Evolutionary conservation across 2,329 filamentous ascomycete species (phyloP), one percentile per base, ranked within the genome.

Genomic region (Cladosporium sp.): DNA sequence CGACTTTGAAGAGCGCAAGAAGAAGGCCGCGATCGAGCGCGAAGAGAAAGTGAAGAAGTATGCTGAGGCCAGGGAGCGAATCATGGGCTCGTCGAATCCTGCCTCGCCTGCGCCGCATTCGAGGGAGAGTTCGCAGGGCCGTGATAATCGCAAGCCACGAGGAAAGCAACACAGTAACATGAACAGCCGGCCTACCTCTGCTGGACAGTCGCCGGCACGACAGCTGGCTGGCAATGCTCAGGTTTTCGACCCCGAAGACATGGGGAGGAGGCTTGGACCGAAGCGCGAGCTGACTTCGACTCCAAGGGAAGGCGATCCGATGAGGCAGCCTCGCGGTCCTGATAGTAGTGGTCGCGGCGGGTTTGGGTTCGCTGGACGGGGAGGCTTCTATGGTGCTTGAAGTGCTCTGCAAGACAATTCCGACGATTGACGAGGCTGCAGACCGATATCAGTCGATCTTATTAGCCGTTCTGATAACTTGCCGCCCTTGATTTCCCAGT

Each of bases 31-130:
- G 65, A 78, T 80, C 42, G 88, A 95, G 59, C 80, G 83, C 8
- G 90, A 94, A 63, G 90, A 95, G 71, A 95, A 93, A 72, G 87
- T 95, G 72, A 83, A 83, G 50, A 86, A 86, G 53, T 96, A 96
- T 66, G 87, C 94, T 54, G 90, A 95, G 71, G 88, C 84, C 5
- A 79, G 92, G 25, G 88, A 92, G 60, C 86, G 90, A 65, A 84
- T 96, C 49, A 92, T 96, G 67, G 90, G 90, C 16, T 82, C 80
- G 18, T 66, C 67, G 27, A 59, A 61, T 11, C 55, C 68, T 15
- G 55, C 53, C 1, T 52, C 54, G 15, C 52, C 60, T 7, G 53
- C 57, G 4, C 50, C 38, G 9, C 39, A 52, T 16, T 49, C 57
- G 62, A 49, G 22, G 30, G 59, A 64, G 49, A 63, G 61, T 54